phyloP scores from a whole-genome alignment of 2,329 filamentous ascomycete species.

The Claviceps spartinae region DNA sequence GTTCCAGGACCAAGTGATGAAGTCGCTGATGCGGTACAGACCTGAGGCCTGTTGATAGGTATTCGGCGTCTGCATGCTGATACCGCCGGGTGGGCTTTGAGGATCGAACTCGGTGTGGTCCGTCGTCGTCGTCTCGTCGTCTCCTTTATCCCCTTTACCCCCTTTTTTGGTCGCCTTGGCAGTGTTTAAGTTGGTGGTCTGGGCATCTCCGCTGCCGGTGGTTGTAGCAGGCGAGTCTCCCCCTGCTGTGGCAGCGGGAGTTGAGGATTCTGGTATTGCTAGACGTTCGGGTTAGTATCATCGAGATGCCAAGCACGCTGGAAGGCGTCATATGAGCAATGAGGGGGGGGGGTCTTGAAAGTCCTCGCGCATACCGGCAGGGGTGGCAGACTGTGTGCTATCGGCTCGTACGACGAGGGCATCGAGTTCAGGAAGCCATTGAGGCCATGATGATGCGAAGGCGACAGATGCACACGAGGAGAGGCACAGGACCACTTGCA shows the following conservation, averaged over 20 bases:
- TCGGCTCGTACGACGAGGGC: slow-evolving; percentile 38
- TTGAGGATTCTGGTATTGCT: slow-evolving; percentile 1
- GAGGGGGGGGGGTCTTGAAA: neutral
- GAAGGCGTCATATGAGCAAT: neutral
- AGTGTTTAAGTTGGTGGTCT: slow-evolving; percentile 29
- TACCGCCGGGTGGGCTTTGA: slow-evolving; percentile 33
- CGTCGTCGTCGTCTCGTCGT: slow-evolving; percentile 14
- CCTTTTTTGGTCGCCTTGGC: slow-evolving; percentile 14
- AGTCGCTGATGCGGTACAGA: slow-evolving; percentile 47
- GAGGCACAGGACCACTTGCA: slow-evolving; percentile 36
- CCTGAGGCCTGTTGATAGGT: slow-evolving; percentile 28
- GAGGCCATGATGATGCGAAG: slow-evolving; percentile 42
- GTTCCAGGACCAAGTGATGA: slow-evolving; percentile 50
- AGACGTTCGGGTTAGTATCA: neutral
- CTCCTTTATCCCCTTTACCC: slow-evolving; percentile 9
- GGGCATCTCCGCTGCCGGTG: slow-evolving; percentile 9
- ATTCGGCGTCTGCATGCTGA: slow-evolving; percentile 40
- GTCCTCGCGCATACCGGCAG: slow-evolving; percentile 5
- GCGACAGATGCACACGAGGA: slow-evolving; percentile 34
- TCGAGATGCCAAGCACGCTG: neutral
- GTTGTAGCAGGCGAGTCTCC: neutral
- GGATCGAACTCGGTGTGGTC: slow-evolving; percentile 30
- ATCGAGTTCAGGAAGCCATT: slow-evolving; percentile 40
- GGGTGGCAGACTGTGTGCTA: slow-evolving; percentile 10
- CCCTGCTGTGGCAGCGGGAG: slow-evolving; percentile 7